These are phyloP conservation scores for Phytophthora melonis DNA, from an alignment of 352 stramenopile species.

Conservation along the genomic window DNA sequence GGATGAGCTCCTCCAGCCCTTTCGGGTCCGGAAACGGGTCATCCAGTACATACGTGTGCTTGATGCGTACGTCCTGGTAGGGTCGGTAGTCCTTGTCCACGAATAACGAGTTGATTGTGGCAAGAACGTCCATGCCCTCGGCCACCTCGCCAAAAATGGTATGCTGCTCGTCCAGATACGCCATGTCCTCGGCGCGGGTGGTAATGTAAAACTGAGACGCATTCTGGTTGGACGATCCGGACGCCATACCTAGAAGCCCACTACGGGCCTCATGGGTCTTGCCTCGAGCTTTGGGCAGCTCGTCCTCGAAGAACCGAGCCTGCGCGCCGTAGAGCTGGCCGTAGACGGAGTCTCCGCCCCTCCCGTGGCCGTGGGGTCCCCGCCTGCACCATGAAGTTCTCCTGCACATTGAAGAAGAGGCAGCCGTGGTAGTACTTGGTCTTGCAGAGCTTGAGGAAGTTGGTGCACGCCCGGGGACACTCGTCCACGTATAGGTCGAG, in stretches of 20 bases:
- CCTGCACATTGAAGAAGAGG: conserved; percentile 97
- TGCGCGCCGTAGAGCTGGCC: conserved; percentile 92
- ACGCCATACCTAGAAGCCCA: conserved; percentile 88
- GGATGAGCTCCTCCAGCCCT: conserved; percentile 68
- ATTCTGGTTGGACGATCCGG: conserved; percentile 77
- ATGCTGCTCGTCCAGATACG: conserved; percentile 92
- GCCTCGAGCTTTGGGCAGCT: conserved; percentile 51
- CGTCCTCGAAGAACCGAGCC: conserved; percentile 83
- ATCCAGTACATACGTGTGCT: conserved; percentile 91
- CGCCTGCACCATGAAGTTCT: conserved; percentile 95
- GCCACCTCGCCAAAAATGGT: conserved; percentile 94
- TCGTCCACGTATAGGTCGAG: conserved; percentile 92
- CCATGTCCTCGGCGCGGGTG: conserved; percentile 88
- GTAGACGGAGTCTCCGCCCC: conserved; percentile 95
- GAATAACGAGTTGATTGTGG: conserved; percentile 95
- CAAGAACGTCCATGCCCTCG: conserved; percentile 95
- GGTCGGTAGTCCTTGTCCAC: conserved; percentile 96
- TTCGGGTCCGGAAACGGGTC: conserved; percentile 86
- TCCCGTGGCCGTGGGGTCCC: conserved; percentile 95
- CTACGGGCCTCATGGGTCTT: conserved; percentile 64
- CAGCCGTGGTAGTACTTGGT: conserved; percentile 95
- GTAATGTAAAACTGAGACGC: conserved; percentile 98
- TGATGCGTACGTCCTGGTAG: conserved; percentile 97
- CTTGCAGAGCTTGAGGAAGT: conserved; percentile 97
- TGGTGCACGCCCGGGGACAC: conserved; percentile 85